Evolutionary conservation across 495 filamentous ascomycete species (phyloP), one percentile per base, ranked within the genome.

Genomic region (Daldinia grandis): DNA sequence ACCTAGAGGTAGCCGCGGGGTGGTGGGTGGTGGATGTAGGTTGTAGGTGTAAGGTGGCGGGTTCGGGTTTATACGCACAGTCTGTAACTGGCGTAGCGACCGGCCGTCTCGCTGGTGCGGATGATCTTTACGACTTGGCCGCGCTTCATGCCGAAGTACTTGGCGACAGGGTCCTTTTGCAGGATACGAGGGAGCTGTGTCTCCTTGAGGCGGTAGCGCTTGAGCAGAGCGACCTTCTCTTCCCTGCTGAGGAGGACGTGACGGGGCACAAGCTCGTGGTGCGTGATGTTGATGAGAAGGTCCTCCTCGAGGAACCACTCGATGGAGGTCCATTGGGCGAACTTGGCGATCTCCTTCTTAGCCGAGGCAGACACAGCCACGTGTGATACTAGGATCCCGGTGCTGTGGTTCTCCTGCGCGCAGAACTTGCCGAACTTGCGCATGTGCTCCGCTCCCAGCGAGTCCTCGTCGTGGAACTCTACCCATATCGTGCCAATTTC

Each of bases 81-180:
- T 51, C 87, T 70, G 72, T 91, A 91, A 85, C 90, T 93, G 64
- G 91, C 91, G 81, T 94, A 94, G 40, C 91, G 80, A 30, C 91
- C 91, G 1, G 91, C 91, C 24, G 91, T 94, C 83, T 93, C 91
- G 63, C 83, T 87, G 61, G 88, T 91, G 56, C 95, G 84, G 58
- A 99, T 96, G 72, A 99, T 99, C 88, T 99, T 99, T 64, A 99
- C 96, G 12, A 99, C 94, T 84, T 98, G 93, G 3, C 95, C 94
- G 74, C 93, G 87, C 82, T 93, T 90, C 79, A 99, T 83, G 19
- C 96, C 95, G 56, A 97, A 81, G 80, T 98, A 99, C 76, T 90
- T 88, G 35, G 95, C 92, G 37, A 99, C 93, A 14, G 95, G 95
- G 82, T 99, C 95, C 50, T 90, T 91, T 57, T 90, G 83, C 81